Evolutionary conservation across 169 alveolate genomes (phyloP).

Genomic region (Plasmodium fragile): DNA sequence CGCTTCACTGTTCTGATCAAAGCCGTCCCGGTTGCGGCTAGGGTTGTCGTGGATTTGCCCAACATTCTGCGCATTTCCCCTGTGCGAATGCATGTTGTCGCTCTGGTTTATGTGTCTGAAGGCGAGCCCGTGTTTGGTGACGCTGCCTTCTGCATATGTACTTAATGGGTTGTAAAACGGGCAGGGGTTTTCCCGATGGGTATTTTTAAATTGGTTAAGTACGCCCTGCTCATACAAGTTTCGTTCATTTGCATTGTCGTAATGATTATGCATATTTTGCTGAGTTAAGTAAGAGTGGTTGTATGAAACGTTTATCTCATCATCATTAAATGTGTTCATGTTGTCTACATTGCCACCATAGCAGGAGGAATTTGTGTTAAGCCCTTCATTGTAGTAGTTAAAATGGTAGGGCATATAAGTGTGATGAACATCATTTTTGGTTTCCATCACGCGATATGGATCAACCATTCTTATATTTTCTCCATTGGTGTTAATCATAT

Average conservation of each 20-base stretch:
- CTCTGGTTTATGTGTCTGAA: not conserved
- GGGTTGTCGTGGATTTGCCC: not conserved
- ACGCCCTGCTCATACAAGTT: not conserved
- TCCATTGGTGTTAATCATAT: not conserved
- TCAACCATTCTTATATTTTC: not conserved
- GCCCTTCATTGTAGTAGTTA: not conserved
- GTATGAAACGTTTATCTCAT: not conserved
- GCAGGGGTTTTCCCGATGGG: not conserved
- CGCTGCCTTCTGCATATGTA: not conserved
- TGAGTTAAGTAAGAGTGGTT: not conserved
- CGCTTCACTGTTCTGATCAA: not conserved
- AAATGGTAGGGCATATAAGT: not conserved
- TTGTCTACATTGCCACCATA: slow-evolving; percentile 13
- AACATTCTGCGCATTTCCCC: not conserved
- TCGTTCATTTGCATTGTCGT: not conserved
- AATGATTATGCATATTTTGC: not conserved
- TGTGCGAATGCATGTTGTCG: not conserved
- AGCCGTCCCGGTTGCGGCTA: not conserved
- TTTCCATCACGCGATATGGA: not conserved
- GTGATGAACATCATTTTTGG: not conserved
- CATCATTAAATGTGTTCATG: not conserved
- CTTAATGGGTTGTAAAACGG: slow-evolving; percentile 6
- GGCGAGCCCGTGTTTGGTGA: not conserved
- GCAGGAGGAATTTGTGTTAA: not conserved
- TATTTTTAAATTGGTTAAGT: not conserved